Conservation (phyloP, 176 grass and related monocot species). For the Triticum monococcum region DNA sequence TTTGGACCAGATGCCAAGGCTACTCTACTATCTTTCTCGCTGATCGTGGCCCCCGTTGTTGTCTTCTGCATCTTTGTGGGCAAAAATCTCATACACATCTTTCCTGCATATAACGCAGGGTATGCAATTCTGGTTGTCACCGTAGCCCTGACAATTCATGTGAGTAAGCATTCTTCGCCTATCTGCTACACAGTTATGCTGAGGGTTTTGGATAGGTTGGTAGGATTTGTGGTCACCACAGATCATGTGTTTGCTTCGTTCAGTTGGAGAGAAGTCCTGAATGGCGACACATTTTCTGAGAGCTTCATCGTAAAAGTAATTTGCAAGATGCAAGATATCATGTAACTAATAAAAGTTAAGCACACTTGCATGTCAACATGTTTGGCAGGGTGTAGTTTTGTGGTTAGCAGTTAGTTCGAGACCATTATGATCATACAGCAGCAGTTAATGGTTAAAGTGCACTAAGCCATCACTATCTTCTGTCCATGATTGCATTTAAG, state of each 20-base stretch:
- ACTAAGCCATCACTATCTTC: not conserved
- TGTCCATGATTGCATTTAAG: not conserved
- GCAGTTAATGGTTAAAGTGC: not conserved
- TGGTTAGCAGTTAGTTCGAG: not conserved
- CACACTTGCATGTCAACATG: not conserved
- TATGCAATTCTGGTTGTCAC: constrained; percentile 75
- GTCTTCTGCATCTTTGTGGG: constrained; percentile 90
- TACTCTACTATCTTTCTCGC: constrained; percentile 59
- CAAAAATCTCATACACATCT: constrained; percentile 79
- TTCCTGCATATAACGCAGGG: constrained; percentile 84
- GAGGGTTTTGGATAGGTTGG: not conserved
- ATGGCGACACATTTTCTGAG: not conserved
- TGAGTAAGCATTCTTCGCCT: constrained; percentile 51
- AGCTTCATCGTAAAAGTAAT: not conserved
- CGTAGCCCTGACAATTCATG: constrained; percentile 71
- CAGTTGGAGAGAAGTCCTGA: not conserved
- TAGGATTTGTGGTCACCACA: not conserved
- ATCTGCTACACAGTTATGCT: constrained; percentile 21
- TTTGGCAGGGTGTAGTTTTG: not conserved
- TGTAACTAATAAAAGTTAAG: not conserved
- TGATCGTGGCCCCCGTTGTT: constrained; percentile 66
- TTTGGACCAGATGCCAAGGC: constrained; percentile 97
- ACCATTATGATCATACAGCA: constrained; percentile 15
- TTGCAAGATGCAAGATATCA: not conserved
- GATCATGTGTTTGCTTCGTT: not conserved